Base-by-base conservation (phyloP, 768 basidiomycete species). In the Kwoniella sp. region DNA sequence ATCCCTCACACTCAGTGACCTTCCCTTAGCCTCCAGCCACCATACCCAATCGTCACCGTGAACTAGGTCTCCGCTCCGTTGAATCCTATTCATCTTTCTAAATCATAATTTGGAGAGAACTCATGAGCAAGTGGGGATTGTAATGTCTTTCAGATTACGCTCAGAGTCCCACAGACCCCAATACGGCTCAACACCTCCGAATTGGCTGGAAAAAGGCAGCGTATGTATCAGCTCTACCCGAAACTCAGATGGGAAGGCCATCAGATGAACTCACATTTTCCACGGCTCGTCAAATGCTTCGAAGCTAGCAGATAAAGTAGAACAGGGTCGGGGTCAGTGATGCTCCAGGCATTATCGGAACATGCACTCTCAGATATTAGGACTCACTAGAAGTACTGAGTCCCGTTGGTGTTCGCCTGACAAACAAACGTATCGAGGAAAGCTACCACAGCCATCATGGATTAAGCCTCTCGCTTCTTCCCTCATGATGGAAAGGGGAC, bases 371-470 rank as follows among this genome's bases (percentile, higher is more conserved):
- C n/a, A n/a, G n/a, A n/a, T 37, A 22, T 10, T 52, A 9, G n/a
- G 63, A 61, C 56, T 54, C 36, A 80, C 83, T 86, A 94, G 85
- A 92, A 96, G 81, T 95, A 95, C 17, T 85, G 83, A 0, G 90
- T 92, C 13, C 85, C 85, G 65, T 92, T 92, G 19, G 78, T 65
- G 77, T 92, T 96, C 0, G 94, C 90, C 75, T 86, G 84, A 73
- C 95, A 99, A 8, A 93, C 87, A 69, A 91, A 99, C 0, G 85
- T 86, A 76, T 98, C 83, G 63, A 99, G 74, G 84, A 91, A 99
- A 19, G 77, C 75, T 77, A 19, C 4, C n/a, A n/a, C n/a, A n/a
- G n/a, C n/a, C n/a, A n/a, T n/a, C n/a, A n/a, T n/a, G n/a, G n/a
- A n/a, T n/a, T n/a, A n/a, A n/a, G n/a, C n/a, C n/a, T n/a, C n/a